Evolutionary conservation across 345 rosid species (phyloP).

Genomic region (Salix udensis): DNA sequence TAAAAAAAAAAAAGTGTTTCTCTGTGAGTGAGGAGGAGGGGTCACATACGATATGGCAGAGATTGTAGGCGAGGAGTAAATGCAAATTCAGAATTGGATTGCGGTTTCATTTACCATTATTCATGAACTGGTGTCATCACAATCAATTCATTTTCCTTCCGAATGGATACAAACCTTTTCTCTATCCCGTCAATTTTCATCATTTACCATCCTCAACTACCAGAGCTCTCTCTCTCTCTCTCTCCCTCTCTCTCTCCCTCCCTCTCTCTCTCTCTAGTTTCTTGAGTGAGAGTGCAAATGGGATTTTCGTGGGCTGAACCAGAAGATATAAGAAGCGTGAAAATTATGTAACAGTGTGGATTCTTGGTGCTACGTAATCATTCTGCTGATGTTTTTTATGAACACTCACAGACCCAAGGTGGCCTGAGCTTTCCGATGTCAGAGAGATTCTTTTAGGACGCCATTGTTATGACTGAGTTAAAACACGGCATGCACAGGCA

Average conservation of each 20-base stretch:
- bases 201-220: conserved; percentile 44
- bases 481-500: not conserved
- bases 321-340: not conserved
- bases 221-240: not conserved
- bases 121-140: conserved; percentile 8
- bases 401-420: not conserved
- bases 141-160: conserved; percentile 4
- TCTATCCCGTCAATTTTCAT: conserved; percentile 35
- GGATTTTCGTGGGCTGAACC: not conserved
- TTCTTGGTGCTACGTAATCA: not conserved
- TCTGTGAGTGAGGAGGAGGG: not conserved
- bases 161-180: conserved; percentile 8
- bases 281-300: not conserved
- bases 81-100: conserved; percentile 33
- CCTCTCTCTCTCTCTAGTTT: not conserved
- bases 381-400: not conserved
- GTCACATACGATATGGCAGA: not conserved
- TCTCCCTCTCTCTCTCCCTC: not conserved
- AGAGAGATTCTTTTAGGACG: not conserved
- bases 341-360: not conserved
- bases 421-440: conserved; percentile 7
- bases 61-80: conserved; percentile 18
- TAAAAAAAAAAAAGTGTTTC: not conserved
- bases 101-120: conserved; percentile 30
- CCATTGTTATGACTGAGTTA: not conserved